Percentiles rank a stretch among this genome's conserved stretches.
phyloP scores from a whole-genome alignment of 2,329 filamentous ascomycete species.

The Boeremia exigua region DNA sequence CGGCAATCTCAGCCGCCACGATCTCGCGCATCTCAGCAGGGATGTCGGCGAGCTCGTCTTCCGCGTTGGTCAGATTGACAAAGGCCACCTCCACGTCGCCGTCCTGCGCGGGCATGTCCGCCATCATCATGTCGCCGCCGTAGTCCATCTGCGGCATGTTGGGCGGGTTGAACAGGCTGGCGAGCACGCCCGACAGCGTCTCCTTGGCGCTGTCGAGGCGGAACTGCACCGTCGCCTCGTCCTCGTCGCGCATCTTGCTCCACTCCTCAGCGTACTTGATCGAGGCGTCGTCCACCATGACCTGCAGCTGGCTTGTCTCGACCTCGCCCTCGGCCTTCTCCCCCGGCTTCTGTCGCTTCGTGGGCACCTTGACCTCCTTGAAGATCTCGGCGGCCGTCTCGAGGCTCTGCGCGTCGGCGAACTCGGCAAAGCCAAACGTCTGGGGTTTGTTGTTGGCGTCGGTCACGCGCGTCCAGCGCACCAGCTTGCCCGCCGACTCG shows the following conservation, averaged over 20 bases:
- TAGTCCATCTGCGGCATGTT: constrained; percentile 55
- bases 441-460: constrained; percentile 81
- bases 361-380: constrained; percentile 79
- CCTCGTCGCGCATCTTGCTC: constrained; percentile 69
- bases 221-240: constrained; percentile 67
- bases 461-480: constrained; percentile 82
- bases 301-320: constrained; percentile 72
- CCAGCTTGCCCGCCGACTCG: constrained; percentile 75
- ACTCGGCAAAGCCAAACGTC: constrained; percentile 95
- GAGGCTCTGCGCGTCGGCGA: constrained; percentile 87
- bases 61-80: constrained; percentile 74
- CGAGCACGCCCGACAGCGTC: constrained; percentile 71
- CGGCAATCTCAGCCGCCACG: constrained; percentile 90
- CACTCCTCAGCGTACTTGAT: constrained; percentile 85
- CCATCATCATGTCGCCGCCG: constrained; percentile 74
- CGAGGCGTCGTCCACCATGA: constrained; percentile 81
- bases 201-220: constrained; percentile 73
- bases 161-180: constrained; percentile 73
- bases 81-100: constrained; percentile 82
- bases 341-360: constrained; percentile 71
- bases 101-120: constrained; percentile 60
- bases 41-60: constrained; percentile 95
- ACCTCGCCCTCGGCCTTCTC: constrained; percentile 52
- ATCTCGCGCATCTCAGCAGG: constrained; percentile 95
- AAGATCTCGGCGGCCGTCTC: constrained; percentile 85